Evolutionary conservation across 2,329 filamentous ascomycete species (phyloP).

Genomic region (Aspergillus quadricinctus): DNA sequence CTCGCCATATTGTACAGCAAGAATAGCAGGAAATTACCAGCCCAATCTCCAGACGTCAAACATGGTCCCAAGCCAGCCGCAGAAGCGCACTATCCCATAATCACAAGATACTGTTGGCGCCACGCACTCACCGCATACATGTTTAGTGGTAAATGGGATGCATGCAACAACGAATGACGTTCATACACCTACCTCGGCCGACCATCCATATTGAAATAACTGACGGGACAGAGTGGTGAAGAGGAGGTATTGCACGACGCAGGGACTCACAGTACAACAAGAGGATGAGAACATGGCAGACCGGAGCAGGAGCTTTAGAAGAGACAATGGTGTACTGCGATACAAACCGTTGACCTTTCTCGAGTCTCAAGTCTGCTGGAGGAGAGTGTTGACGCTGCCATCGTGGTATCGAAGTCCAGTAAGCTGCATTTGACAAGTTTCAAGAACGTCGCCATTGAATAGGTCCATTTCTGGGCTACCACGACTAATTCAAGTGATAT

Average conservation of each 20-base stretch:
- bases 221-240: conserved; percentile 24
- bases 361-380: no score
- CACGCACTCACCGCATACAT: conserved; percentile 58
- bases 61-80: conserved; percentile 53
- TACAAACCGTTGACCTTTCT: no score
- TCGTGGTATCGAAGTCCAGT: no score
- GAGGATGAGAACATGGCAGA: no score
- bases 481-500: no score
- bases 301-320: no score
- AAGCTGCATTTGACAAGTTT: no score
- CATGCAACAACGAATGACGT: conserved; percentile 48
- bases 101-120: conserved; percentile 41
- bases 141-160: conserved; percentile 63
- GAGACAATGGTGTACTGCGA: no score
- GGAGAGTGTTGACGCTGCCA: no score
- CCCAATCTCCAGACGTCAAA: conserved; percentile 56
- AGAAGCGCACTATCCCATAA: conserved; percentile 53
- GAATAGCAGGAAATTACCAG: conserved; percentile 47
- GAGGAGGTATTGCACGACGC: neutral
- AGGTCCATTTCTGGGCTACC: no score
- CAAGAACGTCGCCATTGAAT: no score
- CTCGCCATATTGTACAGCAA: neutral
- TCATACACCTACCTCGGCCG: conserved; percentile 33
- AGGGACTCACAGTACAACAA: conserved; percentile 2
- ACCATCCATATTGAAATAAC: conserved; percentile 40